Evolutionary conservation across 345 rosid genomes (phyloP).

Genomic region (Eucalyptus regnans): DNA sequence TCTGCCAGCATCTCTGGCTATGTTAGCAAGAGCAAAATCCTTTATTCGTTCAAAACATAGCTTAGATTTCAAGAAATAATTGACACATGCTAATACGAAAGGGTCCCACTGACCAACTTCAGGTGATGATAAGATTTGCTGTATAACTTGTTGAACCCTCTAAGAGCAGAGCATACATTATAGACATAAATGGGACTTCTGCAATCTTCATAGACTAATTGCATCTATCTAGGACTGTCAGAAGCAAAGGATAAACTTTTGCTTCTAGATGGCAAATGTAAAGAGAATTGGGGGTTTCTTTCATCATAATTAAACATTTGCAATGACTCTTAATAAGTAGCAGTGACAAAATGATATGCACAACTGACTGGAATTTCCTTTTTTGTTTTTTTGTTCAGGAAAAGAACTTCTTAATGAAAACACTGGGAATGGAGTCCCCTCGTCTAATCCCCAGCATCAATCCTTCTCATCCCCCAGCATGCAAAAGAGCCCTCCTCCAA

Average conservation of each 20-base stretch:
- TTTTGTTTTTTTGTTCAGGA: slow-evolving; percentile 47
- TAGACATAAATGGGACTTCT: background rate
- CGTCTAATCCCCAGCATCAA: slow-evolving; percentile 35
- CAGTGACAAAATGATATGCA: background rate
- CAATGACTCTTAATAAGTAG: background rate
- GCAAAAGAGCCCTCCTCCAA: slow-evolving; percentile 96
- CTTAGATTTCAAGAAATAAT: background rate
- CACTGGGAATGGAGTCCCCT: slow-evolving; percentile 91
- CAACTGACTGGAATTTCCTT: slow-evolving; percentile 5
- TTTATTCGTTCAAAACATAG: background rate
- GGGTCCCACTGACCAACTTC: background rate
- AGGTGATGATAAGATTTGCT: background rate
- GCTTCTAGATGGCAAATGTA: background rate
- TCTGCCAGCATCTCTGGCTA: background rate
- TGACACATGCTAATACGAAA: background rate
- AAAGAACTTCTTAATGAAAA: slow-evolving; percentile 79
- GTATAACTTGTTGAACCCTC: background rate
- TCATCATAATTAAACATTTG: background rate
- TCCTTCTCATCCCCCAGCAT: slow-evolving; percentile 74
- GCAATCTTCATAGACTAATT: background rate
- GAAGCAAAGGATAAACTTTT: background rate
- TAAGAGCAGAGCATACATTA: background rate
- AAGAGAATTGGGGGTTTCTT: background rate
- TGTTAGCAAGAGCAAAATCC: background rate
- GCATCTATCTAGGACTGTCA: background rate